Conservation (phyloP, 106 monocot genomes). For the Hemerocallis citrina region DNA sequence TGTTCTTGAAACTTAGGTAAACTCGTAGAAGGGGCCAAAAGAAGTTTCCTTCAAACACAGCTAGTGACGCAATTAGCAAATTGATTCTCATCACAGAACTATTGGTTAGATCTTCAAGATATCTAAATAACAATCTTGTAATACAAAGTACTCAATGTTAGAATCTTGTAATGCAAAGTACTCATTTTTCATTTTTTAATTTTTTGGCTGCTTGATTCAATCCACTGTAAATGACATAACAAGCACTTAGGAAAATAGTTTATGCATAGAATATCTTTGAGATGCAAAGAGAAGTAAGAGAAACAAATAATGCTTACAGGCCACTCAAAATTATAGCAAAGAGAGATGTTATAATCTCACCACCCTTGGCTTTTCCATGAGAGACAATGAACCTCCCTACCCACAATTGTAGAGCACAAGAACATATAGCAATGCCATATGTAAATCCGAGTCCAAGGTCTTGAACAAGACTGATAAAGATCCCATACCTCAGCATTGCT, state of each 20-base stretch:
- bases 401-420: slow-evolving; percentile 96
- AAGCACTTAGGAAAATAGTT: slow-evolving; percentile 9
- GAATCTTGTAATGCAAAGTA: too few species aligned
- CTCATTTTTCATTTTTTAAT: too few species aligned
- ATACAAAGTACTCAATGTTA: too few species aligned
- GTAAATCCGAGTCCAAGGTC: slow-evolving; percentile 97
- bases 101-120: too few species aligned
- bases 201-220: slow-evolving; percentile 98
- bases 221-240: slow-evolving; percentile 40
- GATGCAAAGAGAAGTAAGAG: slow-evolving; percentile 1
- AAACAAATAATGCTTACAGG: slow-evolving; percentile 50
- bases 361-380: slow-evolving; percentile 76
- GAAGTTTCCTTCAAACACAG: too few species aligned
- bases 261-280: not conserved
- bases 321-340: slow-evolving; percentile 96
- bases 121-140: too few species aligned
- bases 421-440: slow-evolving; percentile 98
- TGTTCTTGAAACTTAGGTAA: too few species aligned
- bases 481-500: slow-evolving; percentile 92
- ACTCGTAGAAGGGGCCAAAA: too few species aligned
- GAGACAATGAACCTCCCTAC: slow-evolving; percentile 77
- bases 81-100: too few species aligned
- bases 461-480: slow-evolving; percentile 96
- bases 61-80: too few species aligned
- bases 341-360: slow-evolving; percentile 78